Evolutionary conservation across 192 early-diverging fungal species (phyloP).

Genomic region (Coemansia nantahalensis): DNA sequence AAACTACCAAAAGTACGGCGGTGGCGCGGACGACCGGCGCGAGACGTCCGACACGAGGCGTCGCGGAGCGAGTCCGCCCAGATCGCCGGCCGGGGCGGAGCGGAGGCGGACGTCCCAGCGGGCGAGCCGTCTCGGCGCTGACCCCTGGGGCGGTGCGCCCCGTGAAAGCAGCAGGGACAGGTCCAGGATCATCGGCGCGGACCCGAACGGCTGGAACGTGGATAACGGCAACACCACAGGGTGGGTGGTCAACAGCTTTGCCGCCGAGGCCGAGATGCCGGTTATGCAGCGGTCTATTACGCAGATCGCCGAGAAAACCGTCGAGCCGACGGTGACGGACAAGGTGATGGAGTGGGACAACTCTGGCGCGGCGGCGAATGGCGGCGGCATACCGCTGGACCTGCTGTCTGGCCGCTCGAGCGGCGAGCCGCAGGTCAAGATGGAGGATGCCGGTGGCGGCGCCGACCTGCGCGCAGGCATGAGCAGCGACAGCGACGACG

Average conservation of each 20-base stretch:
- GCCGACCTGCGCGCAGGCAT: too few relatives aligned
- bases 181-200: too few relatives aligned
- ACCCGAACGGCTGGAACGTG: too few relatives aligned
- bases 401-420: neutral
- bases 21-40: too few relatives aligned
- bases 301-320: constrained; percentile 4
- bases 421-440: neutral
- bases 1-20: too few relatives aligned
- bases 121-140: too few relatives aligned
- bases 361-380: neutral
- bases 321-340: constrained; percentile 9
- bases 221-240: neutral
- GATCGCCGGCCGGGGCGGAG: too few relatives aligned
- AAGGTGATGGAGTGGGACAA: constrained; percentile 27
- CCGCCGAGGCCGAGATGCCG: neutral
- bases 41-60: too few relatives aligned
- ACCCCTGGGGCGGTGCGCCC: too few relatives aligned
- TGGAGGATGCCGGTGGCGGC: neutral
- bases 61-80: too few relatives aligned
- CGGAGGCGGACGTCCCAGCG: too few relatives aligned
- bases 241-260: constrained; percentile 1
- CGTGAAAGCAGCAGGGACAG: too few relatives aligned
- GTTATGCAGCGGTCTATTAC: constrained; percentile 34
- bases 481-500: constrained; percentile 5
- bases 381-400: neutral